These are phyloP conservation scores for Telopea speciosissima DNA, from an alignment of 177 flowering plant species.

Conservation along the genomic window DNA sequence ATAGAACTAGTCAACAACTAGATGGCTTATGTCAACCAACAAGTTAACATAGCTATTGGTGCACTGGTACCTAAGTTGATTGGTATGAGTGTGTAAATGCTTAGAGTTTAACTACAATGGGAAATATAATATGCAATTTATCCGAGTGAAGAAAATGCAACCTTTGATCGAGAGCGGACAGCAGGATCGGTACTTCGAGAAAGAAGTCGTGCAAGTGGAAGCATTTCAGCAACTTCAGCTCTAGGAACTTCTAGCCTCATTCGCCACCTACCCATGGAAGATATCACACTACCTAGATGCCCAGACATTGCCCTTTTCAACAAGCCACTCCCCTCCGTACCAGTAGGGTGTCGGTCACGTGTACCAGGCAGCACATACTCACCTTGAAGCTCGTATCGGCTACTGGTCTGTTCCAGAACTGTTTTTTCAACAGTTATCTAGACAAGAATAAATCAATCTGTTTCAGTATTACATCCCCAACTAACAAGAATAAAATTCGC, in stretches of 20 bases:
- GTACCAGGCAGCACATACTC: conserved; percentile 97
- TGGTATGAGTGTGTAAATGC: too few species aligned
- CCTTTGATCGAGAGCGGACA: conserved; percentile 95
- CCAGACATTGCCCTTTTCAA: conserved; percentile 76
- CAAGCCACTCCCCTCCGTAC: conserved; percentile 55
- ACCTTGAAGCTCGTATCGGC: conserved; percentile 96
- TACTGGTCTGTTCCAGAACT: conserved; percentile 74
- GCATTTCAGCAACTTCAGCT: conserved; percentile 98
- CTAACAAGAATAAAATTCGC: not conserved
- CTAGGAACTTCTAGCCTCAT: conserved; percentile 92
- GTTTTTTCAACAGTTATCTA: conserved; percentile 94
- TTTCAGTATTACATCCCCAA: not conserved
- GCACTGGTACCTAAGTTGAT: too few species aligned
- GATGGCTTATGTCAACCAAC: too few species aligned
- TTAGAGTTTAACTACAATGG: too few species aligned
- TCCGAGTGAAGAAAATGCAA: conserved; percentile 14
- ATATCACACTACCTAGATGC: conserved; percentile 82
- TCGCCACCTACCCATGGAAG: conserved; percentile 99
- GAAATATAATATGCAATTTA: conserved; percentile 1
- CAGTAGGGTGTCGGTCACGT: conserved; percentile 59
- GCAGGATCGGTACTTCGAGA: conserved; percentile 96
- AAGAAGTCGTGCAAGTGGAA: conserved; percentile 95
- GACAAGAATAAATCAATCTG: conserved; percentile 5
- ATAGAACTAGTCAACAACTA: too few species aligned
- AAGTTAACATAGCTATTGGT: too few species aligned